Evolutionary conservation across 2,329 filamentous ascomycete genomes (phyloP), one percentile per base, ranked within the genome.

Genomic region (Colletotrichum eleusines): DNA sequence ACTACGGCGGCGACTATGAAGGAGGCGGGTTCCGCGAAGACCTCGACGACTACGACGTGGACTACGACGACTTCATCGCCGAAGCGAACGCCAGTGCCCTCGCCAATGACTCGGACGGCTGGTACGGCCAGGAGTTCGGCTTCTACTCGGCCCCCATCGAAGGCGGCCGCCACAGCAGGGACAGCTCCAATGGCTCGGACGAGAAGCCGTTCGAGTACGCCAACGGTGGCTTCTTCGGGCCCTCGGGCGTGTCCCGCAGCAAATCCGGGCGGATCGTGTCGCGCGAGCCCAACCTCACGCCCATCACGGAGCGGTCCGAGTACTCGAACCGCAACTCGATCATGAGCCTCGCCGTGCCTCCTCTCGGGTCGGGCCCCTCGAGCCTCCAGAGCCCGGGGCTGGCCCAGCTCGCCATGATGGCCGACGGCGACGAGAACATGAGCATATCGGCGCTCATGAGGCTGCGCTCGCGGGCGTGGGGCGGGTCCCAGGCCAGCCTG

Each of bases 101-200:
- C 9, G 95, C 96, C 55, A 95, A 94, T 74, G 96, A 99, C 77
- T 91, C 91, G 8, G 95, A 98, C 73, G 95, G 94, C 0, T 97
- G 96, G 84, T 99, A 99, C 77, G 96, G 96, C 0, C 92, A 94
- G 75, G 96, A 99, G 79, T 99, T 99, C 77, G 95, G 94, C 0
- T 99, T 99, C 80, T 99, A 97, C 79, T 94, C 95, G 1, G 84
- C 86, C 1, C 87, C 89, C 0, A 74, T 81, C 6, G 78, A 78
- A 14, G 78, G 82, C 14, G 78, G 80, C 0, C 81, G 80, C 48
- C 79, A 85, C 57, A 85, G 84, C 26, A 83, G 82, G 38, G 82
- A 83, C 66, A 83, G 83, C 48, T 81, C 84, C 8, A 82, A 70
- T 26, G 55, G 69, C 7, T 74, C 77, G 1, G 64, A 72, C 7